Conservation (phyloP, 2,329 filamentous ascomycete species). For the Xylariales sp. region DNA sequence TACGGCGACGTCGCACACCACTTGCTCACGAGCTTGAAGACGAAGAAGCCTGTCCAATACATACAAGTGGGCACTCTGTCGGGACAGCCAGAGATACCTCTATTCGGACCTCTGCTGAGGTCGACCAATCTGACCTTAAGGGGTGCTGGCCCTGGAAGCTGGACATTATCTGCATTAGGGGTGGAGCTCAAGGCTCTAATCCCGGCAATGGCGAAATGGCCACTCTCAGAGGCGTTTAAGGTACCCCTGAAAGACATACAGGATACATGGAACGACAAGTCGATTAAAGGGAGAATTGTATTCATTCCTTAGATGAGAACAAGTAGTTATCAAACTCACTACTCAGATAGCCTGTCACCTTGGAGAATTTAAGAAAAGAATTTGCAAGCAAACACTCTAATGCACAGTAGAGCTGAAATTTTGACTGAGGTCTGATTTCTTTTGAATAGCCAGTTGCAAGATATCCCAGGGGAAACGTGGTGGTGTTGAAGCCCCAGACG, state of each 20-base stretch:
- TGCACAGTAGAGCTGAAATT: no score
- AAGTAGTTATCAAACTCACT: no score
- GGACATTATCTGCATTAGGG: conserved; percentile 28
- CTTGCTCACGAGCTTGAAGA: conserved; percentile 35
- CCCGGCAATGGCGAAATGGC: conserved; percentile 26
- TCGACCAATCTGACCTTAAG: conserved; percentile 43
- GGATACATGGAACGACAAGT: conserved; percentile 24
- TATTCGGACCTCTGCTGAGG: conserved; percentile 40
- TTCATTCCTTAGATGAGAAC: conserved; percentile 21
- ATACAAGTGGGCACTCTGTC: conserved; percentile 47
- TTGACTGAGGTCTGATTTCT: no score
- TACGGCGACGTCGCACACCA: conserved; percentile 42
- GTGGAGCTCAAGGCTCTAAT: conserved; percentile 25
- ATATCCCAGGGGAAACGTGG: no score
- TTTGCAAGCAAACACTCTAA: no score
- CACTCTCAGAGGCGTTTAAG: conserved; percentile 16
- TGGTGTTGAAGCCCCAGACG: no score
- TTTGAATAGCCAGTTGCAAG: no score
- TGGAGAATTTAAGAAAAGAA: no score
- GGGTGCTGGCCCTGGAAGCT: conserved; percentile 41
- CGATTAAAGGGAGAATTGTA: conserved; percentile 21
- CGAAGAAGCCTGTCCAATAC: conserved; percentile 43
- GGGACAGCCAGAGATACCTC: conserved; percentile 27
- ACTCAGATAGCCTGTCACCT: no score
- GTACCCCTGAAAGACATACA: conserved; percentile 29